Percentiles rank a stretch among this genome's conserved stretches.
phyloP scores from a whole-genome alignment of 768 basidiomycete species.

The Astraeus odoratus region DNA sequence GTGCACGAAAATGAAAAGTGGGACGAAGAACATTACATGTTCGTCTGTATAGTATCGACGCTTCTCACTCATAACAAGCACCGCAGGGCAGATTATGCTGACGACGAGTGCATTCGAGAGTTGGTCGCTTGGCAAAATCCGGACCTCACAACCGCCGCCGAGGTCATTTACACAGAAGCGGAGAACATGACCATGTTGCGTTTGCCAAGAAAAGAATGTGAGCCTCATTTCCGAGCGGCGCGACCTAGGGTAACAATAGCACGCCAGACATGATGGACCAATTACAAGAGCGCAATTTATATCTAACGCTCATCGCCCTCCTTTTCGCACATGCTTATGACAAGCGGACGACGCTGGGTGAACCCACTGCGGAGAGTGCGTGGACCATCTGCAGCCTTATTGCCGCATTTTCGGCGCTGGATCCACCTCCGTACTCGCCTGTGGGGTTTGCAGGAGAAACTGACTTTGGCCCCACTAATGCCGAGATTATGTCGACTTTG shows the following conservation, averaged over 20 bases:
- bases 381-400: slow-evolving; percentile 76
- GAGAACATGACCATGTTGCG: slow-evolving; percentile 63
- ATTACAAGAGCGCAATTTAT: slow-evolving; percentile 52
- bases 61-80: slow-evolving; percentile 1
- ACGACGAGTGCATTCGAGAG: slow-evolving; percentile 69
- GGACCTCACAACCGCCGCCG: slow-evolving; percentile 26
- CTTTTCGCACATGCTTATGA: slow-evolving; percentile 83
- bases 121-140: slow-evolving; percentile 64
- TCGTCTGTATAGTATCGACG: slow-evolving; percentile 21
- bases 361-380: slow-evolving; percentile 82
- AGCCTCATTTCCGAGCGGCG: slow-evolving; percentile 9
- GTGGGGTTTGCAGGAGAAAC: slow-evolving; percentile 8
- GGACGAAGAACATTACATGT: slow-evolving; percentile 85
- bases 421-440: slow-evolving; percentile 49
- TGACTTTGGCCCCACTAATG: slow-evolving; percentile 27
- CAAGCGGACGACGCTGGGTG: slow-evolving; percentile 64
- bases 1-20: slow-evolving; percentile 70
- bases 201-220: slow-evolving; percentile 49
- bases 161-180: slow-evolving; percentile 57
- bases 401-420: slow-evolving; percentile 78
- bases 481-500: slow-evolving; percentile 47
- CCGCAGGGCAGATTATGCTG: slow-evolving; percentile 74
- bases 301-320: slow-evolving; percentile 62
- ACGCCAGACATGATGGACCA: slow-evolving; percentile 52
- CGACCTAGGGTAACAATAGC: neutral